Conservation (phyloP, 345 rosid species). For the Aquilaria malaccensis region DNA sequence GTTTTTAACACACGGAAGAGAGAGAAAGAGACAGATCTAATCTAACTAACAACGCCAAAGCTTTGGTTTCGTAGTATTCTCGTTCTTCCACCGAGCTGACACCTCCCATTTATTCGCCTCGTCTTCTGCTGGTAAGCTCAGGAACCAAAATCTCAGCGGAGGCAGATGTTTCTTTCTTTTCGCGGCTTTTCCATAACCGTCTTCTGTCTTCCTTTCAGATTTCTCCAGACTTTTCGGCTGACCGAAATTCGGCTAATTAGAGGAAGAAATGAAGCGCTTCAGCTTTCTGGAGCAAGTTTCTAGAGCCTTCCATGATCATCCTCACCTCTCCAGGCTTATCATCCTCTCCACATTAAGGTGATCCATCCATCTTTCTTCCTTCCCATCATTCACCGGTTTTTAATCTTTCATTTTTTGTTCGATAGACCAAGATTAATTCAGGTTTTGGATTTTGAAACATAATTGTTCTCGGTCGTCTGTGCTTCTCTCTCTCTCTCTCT, state of each 20-base stretch:
- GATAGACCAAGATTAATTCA: too few relatives aligned
- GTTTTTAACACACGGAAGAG: background rate
- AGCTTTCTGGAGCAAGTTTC: conserved; percentile 51
- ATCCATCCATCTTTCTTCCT: conserved; percentile 2
- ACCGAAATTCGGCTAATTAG: conserved; percentile 1
- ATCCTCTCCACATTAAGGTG: conserved; percentile 83
- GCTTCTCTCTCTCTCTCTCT: background rate
- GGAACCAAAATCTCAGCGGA: conserved; percentile 13
- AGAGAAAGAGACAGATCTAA: too few relatives aligned
- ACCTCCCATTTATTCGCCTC: background rate
- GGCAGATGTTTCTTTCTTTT: background rate
- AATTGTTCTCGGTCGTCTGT: background rate
- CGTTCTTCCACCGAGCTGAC: background rate
- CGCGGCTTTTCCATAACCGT: too few relatives aligned
- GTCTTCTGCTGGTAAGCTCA: conserved; percentile 9
- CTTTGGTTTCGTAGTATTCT: background rate
- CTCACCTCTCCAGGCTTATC: conserved; percentile 59
- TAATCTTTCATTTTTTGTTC: background rate
- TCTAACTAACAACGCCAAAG: too few relatives aligned
- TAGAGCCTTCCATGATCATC: conserved; percentile 56
- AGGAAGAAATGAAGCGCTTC: conserved; percentile 47
- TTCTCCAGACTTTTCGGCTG: conserved; percentile 25
- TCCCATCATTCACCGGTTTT: background rate
- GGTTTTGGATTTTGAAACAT: background rate
- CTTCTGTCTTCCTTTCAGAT: background rate